These are phyloP conservation scores for Detonula confervacea DNA, from an alignment of 352 stramenopile species.

Conservation along the genomic window DNA sequence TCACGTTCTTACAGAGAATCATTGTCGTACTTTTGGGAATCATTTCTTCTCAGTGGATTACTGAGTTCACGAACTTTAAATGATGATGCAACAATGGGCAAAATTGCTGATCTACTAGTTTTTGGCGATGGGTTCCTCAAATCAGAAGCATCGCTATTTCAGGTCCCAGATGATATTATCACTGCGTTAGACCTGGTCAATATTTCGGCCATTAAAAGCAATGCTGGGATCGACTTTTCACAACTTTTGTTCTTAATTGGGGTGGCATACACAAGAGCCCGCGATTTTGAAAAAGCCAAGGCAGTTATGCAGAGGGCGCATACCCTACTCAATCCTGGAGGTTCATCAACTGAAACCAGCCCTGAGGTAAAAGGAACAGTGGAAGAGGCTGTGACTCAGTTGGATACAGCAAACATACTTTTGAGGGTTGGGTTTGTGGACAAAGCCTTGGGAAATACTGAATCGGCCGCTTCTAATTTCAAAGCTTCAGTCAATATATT, in stretches of 20 bases:
- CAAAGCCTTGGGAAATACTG: constrained; percentile 30
- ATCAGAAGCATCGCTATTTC: constrained; percentile 28
- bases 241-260: constrained; percentile 60
- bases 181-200: constrained; percentile 25
- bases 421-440: constrained; percentile 48
- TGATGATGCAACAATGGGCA: constrained; percentile 2
- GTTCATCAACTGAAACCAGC: constrained; percentile 6
- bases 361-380: constrained; percentile 21
- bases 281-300: constrained; percentile 49
- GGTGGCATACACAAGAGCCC: constrained; percentile 42
- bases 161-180: constrained; percentile 41
- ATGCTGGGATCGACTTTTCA: constrained; percentile 27
- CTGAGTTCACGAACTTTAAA: constrained; percentile 17
- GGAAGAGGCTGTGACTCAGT: constrained; percentile 26
- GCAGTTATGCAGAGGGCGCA: constrained; percentile 34
- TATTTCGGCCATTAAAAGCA: constrained; percentile 12
- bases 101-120: constrained; percentile 32
- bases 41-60: constrained; percentile 46
- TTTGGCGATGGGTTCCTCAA: constrained; percentile 33
- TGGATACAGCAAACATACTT: constrained; percentile 46
- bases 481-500: constrained; percentile 52
- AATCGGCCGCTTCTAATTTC: constrained; percentile 30
- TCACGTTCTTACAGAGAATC: constrained; percentile 47
- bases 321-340: constrained; percentile 19
- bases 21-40: constrained; percentile 64